Conservation (phyloP, 2,329 filamentous ascomycete species). For the Ophiosphaerella korrae region DNA sequence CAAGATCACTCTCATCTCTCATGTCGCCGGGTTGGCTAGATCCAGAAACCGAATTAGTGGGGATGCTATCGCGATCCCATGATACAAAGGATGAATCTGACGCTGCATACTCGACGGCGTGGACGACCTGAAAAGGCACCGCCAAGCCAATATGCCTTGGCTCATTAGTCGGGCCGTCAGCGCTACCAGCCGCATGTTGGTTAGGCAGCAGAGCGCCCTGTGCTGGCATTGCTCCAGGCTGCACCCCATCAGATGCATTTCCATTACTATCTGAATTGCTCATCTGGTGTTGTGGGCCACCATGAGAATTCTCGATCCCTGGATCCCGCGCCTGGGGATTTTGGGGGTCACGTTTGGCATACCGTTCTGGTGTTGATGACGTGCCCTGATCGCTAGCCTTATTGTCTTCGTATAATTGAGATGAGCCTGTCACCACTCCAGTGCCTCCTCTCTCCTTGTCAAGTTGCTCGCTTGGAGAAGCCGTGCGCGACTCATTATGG, state of each 20-base stretch:
- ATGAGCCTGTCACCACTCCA: slow-evolving; percentile 35
- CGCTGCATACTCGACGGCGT: slow-evolving; percentile 36
- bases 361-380: too few relatives aligned
- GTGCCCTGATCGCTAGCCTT: slow-evolving; percentile 3
- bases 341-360: slow-evolving; percentile 10
- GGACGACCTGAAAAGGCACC: slow-evolving; percentile 33
- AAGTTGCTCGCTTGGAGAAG: background rate
- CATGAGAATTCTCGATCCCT: background rate
- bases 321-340: slow-evolving; percentile 6
- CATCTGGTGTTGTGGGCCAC: background rate
- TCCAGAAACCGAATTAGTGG: slow-evolving; percentile 31
- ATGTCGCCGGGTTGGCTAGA: slow-evolving; percentile 29
- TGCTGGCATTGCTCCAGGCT: background rate
- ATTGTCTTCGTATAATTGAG: slow-evolving; percentile 12
- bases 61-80: slow-evolving; percentile 37
- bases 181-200: slow-evolving; percentile 1
- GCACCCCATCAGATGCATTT: background rate
- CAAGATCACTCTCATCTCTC: slow-evolving; percentile 30
- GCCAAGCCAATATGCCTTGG: slow-evolving; percentile 24
- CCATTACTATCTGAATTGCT: background rate
- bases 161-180: slow-evolving; percentile 5
- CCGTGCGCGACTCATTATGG: background rate
- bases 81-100: slow-evolving; percentile 39
- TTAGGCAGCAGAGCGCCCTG: background rate
- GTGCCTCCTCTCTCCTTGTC: slow-evolving; percentile 31